phyloP scores from a whole-genome alignment of 2,329 filamentous ascomycete species.

The Phialocephala sp. region DNA sequence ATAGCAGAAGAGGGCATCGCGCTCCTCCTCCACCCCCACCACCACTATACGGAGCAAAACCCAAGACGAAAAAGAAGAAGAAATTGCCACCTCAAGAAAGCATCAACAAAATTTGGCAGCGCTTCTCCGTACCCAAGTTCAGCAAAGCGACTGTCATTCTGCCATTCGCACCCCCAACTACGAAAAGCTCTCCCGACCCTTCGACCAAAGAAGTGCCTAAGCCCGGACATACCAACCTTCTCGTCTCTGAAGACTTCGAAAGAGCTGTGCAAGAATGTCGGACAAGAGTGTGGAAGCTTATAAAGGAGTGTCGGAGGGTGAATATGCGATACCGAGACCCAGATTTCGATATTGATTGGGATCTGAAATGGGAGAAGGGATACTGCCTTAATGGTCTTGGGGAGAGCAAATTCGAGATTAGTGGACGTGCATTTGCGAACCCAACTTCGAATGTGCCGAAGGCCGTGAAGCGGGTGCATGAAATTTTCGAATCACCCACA shows the following conservation, averaged over 20 bases:
- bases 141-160: constrained; percentile 69
- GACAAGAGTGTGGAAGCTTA: constrained; percentile 65
- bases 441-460: constrained; percentile 64
- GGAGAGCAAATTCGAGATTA: constrained; percentile 56
- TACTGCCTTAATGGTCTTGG: constrained; percentile 43
- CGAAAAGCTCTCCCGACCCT: constrained; percentile 19
- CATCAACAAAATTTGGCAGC: constrained; percentile 71
- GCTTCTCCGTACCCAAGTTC: constrained; percentile 64
- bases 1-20: constrained; percentile 18
- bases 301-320: constrained; percentile 70
- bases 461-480: constrained; percentile 75
- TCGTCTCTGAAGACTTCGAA: constrained; percentile 68
- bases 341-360: constrained; percentile 72
- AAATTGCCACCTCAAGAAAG: constrained; percentile 66
- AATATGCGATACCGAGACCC: constrained; percentile 86
- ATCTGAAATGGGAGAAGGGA: constrained; percentile 52
- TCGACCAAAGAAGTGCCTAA: constrained; percentile 42
- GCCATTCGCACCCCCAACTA: constrained; percentile 60
- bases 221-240: constrained; percentile 62
- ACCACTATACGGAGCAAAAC: constrained; percentile 17
- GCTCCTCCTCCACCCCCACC: constrained; percentile 17
- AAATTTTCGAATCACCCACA: constrained; percentile 77
- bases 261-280: constrained; percentile 73
- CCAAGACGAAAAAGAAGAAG: constrained; percentile 63
- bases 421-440: constrained; percentile 50